Evolutionary conservation across 768 basidiomycete genomes (phyloP).

Genomic region (Cantharellus cinnabarinus): DNA sequence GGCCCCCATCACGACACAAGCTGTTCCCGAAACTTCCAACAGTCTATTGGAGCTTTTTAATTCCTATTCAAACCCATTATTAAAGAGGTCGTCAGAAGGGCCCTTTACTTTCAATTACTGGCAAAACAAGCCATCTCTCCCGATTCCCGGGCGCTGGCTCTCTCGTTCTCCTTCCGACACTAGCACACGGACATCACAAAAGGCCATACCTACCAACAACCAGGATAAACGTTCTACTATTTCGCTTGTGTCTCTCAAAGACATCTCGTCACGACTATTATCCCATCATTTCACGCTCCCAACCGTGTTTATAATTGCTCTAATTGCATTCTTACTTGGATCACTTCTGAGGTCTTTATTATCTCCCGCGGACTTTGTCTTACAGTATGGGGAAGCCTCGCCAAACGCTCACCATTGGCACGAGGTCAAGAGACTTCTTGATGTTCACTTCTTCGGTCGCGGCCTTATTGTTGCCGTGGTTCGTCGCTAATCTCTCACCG

Average conservation of each 20-base stretch:
- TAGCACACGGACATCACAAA: neutral
- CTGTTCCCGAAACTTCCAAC: neutral
- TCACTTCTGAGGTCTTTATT: conserved; percentile 75
- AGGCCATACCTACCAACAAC: no score
- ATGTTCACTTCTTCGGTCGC: conserved; percentile 22
- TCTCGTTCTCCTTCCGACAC: neutral
- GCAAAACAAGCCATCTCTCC: neutral
- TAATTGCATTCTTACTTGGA: conserved; percentile 83
- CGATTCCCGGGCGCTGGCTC: neutral
- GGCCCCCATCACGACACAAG: neutral
- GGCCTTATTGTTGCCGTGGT: neutral
- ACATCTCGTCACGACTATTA: neutral
- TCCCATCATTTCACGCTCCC: neutral
- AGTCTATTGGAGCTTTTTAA: neutral
- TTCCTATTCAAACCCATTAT: neutral
- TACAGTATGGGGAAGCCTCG: conserved; percentile 16
- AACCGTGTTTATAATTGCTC: conserved; percentile 42
- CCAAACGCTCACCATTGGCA: conserved; percentile 45
- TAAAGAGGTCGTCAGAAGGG: neutral
- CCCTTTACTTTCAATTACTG: neutral
- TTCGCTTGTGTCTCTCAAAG: neutral
- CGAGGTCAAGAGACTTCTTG: conserved; percentile 63
- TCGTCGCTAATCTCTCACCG: neutral
- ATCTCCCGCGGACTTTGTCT: conserved; percentile 72
- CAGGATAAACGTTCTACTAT: no score